phyloP scores from a whole-genome alignment of 768 basidiomycete species.

The Amanita brunnescens region DNA sequence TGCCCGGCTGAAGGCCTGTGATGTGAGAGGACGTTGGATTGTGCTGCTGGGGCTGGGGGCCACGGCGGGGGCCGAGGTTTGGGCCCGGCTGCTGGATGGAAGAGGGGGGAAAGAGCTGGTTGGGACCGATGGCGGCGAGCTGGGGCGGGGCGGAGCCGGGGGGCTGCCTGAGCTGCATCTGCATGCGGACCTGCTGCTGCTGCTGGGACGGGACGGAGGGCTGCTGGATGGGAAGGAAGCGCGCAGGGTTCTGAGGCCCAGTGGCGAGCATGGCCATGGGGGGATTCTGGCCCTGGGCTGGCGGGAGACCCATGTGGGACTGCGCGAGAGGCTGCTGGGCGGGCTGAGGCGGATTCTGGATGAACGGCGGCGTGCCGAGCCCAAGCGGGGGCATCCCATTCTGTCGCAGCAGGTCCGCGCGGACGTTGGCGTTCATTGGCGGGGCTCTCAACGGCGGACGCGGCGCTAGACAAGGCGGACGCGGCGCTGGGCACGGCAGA shows the following conservation, averaged over 20 bases:
- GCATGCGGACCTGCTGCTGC: constrained; percentile 25
- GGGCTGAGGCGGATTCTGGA: constrained; percentile 31
- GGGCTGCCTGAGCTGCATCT: constrained; percentile 25
- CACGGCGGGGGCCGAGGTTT: constrained; percentile 37
- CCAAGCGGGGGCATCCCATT: no score
- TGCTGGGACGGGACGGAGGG: constrained; percentile 20
- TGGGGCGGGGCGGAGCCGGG: constrained; percentile 24
- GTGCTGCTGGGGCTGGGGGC: constrained; percentile 42
- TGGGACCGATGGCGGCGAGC: constrained; percentile 23
- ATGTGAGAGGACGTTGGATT: constrained; percentile 18
- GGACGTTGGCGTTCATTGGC: constrained; percentile 45
- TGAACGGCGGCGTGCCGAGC: constrained; percentile 22
- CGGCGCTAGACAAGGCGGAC: no score
- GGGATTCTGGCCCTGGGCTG: constrained; percentile 19
- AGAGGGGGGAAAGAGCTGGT: constrained; percentile 32
- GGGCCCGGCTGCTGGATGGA: constrained; percentile 29
- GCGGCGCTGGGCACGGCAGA: no score
- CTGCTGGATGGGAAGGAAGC: constrained; percentile 23
- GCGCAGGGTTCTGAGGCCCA: not conserved
- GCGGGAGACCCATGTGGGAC: constrained; percentile 24
- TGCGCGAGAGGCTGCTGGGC: constrained; percentile 21
- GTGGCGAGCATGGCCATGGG: not conserved
- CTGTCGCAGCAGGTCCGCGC: constrained; percentile 39
- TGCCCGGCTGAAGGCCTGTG: constrained; percentile 23
- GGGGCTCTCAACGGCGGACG: no score